Percentiles rank a stretch among this genome's conserved stretches.
Evolutionary conservation across 73 alveolate species (phyloP).

Genomic region (Tetrahymena thermophila): DNA sequence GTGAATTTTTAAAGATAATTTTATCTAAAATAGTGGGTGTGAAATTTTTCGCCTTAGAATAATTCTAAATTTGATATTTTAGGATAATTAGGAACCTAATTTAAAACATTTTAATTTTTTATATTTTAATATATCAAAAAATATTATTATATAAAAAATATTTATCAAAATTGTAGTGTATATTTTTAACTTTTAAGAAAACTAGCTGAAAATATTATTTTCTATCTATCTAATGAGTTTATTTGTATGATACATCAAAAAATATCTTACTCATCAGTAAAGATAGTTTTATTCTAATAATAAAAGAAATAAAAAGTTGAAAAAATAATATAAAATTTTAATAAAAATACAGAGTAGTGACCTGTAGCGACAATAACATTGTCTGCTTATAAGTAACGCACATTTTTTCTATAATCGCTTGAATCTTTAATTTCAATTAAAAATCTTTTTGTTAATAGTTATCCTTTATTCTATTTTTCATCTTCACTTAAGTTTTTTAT

Average conservation of each 20-base stretch:
- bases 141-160: background rate
- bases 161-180: too few relatives aligned
- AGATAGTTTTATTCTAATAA: too few relatives aligned
- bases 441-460: background rate
- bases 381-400: background rate
- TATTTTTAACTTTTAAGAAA: too few relatives aligned
- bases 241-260: too few relatives aligned
- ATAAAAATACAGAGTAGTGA: background rate
- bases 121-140: background rate
- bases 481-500: background rate
- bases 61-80: background rate
- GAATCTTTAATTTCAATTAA: background rate
- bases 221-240: too few relatives aligned
- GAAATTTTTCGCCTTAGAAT: background rate
- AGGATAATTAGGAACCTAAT: background rate
- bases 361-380: background rate
- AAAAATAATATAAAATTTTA: background rate
- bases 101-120: too few relatives aligned
- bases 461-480: background rate
- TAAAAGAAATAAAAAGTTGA: background rate
- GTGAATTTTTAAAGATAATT: background rate
- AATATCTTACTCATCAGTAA: too few relatives aligned
- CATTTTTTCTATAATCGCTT: background rate
- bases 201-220: too few relatives aligned
- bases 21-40: background rate